phyloP scores from a whole-genome alignment of 1,284 basidiomycete genomes.

The Ceratobasidium sp. region DNA sequence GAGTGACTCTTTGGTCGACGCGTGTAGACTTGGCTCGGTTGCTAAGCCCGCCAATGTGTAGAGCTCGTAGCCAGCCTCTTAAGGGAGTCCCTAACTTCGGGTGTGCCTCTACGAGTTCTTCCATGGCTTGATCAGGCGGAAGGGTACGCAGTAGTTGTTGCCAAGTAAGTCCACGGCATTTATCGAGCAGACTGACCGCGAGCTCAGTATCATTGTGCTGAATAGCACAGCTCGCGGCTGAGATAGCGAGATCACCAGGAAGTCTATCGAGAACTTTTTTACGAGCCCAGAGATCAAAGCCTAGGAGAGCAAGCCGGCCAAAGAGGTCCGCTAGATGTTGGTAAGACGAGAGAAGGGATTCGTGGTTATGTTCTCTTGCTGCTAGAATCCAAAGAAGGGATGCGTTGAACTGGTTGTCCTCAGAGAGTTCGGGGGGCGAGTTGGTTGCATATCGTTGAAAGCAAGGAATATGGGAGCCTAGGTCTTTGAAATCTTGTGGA shows the following conservation, averaged over 20 bases:
- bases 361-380: slow-evolving; percentile 21
- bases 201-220: background rate
- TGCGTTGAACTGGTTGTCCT: slow-evolving; percentile 24
- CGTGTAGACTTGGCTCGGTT: slow-evolving; percentile 8
- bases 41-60: slow-evolving; percentile 3
- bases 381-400: slow-evolving; percentile 27
- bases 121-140: background rate
- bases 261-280: slow-evolving; percentile 4
- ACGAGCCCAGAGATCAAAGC: slow-evolving; percentile 30
- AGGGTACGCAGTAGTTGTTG: slow-evolving; percentile 14
- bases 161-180: slow-evolving; percentile 28
- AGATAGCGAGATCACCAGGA: slow-evolving; percentile 9
- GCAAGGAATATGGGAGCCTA: background rate
- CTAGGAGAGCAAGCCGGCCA: slow-evolving; percentile 9
- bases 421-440: background rate
- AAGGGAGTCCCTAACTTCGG: slow-evolving; percentile 11
- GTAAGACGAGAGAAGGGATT: slow-evolving; percentile 1
- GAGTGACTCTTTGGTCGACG: background rate
- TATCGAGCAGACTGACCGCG: slow-evolving; percentile 17
- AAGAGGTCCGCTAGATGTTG: background rate
- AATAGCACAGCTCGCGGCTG: slow-evolving; percentile 19
- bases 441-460: slow-evolving; percentile 21
- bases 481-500: slow-evolving; percentile 1
- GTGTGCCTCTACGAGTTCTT: background rate
- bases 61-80: slow-evolving; percentile 17